Conservation (phyloP, 2,329 filamentous ascomycete species). For the Plectosphaerella sp. region DNA sequence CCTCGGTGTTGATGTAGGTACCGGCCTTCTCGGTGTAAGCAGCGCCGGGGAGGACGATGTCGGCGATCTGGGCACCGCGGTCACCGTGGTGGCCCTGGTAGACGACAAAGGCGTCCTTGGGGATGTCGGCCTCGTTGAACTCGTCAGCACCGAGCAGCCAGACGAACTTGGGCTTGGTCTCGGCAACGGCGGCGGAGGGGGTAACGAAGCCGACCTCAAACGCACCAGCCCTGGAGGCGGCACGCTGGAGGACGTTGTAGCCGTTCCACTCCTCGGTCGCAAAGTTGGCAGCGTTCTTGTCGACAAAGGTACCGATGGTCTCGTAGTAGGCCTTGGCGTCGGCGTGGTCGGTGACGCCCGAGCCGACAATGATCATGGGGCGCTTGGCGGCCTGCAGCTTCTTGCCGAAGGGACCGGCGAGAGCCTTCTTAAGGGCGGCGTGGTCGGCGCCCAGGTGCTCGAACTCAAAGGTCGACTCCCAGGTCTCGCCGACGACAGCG, state of each 20-base stretch:
- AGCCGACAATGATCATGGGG: conserved; percentile 96
- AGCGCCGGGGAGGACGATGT: conserved; percentile 88
- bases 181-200: conserved; percentile 74
- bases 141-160: conserved; percentile 97
- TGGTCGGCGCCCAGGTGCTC: conserved; percentile 82
- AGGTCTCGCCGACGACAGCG: conserved; percentile 84
- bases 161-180: conserved; percentile 87
- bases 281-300: conserved; percentile 90
- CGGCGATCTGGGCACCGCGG: conserved; percentile 84
- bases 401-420: conserved; percentile 87
- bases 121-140: conserved; percentile 77
- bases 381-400: conserved; percentile 82
- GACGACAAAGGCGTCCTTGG: conserved; percentile 92
- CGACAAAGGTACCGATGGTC: conserved; percentile 81
- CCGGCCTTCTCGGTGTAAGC: conserved; percentile 96
- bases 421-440: conserved; percentile 75
- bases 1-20: conserved; percentile 97
- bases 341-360: conserved; percentile 81
- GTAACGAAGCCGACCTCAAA: conserved; percentile 95
- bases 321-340: conserved; percentile 94
- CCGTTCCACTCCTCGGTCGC: conserved; percentile 89
- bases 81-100: conserved; percentile 99
- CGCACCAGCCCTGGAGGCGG: conserved; percentile 86
- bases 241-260: conserved; percentile 93
- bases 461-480: conserved; percentile 93